Evolutionary conservation across 108 stramenopile species (phyloP), one percentile per base, ranked within the genome.

Genomic region (Cyclostephanos invisitatus): DNA sequence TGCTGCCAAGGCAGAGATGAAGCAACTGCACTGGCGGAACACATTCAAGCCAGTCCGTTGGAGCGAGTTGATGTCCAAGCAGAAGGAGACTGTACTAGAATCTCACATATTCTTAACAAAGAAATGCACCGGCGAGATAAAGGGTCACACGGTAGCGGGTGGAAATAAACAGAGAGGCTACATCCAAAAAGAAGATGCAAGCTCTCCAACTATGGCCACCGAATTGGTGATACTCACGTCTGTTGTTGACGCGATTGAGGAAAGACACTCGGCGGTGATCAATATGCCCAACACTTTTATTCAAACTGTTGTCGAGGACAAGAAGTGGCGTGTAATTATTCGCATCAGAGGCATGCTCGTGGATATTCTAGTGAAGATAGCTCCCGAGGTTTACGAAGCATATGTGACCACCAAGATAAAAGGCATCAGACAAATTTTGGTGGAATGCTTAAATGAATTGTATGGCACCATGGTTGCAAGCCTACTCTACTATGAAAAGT

Each of bases 221-320:
- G 49, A 50, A 4, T 50, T 10, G 4, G 49, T 50, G 7, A 3
- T 50, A 4, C 10, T 50, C 3, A 50, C 49, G 10, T 50, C 49
- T 3, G 10, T 21, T 21, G 35, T 68, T 0, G 55, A 76, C 8
- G 81, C 74, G 2, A 49, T 65, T 17, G 77, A 85, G 64, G 58
- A 50, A 1, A 37, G 85, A 29, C 64, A 75, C 42, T 69, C 75
- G 1, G 78, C 62, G 7, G 57, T 57, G 0, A 20, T 27, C 5
- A 78, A 85, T 49, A 35, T 82, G 24, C 69, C 73, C 3, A 70
- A 56, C 8, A 64, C 70, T 0, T 82, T 61, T 62, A 7, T 82
- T 0, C 74, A 82, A 20, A 55, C 75, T 1, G 64, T 72, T 7
- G 20, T 20, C 21, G 70, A 73, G 46, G 70, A 82, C 18, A 8